Conservation (phyloP, 495 filamentous ascomycete species). For the Hypoxylon fragiforme region DNA sequence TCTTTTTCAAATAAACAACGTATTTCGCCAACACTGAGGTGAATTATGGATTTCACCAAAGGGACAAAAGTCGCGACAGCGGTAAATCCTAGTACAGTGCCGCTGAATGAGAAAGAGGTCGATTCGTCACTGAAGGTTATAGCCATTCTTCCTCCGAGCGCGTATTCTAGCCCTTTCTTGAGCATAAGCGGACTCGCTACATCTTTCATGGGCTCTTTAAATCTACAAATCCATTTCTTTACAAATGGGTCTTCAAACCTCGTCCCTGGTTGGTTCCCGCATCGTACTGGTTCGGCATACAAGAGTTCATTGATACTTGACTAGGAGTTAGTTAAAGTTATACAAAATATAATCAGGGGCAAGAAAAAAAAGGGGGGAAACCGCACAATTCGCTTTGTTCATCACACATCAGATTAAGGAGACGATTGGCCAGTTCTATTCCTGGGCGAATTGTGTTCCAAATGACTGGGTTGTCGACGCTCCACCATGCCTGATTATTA, state of each 20-base stretch:
- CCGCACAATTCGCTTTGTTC: slow-evolving; percentile 11
- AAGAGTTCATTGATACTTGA: slow-evolving; percentile 11
- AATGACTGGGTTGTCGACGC: slow-evolving; percentile 11
- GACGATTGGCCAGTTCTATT: slow-evolving; percentile 1
- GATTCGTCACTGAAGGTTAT: slow-evolving; percentile 1
- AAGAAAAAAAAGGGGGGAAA: background rate
- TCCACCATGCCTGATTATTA: slow-evolving; percentile 7
- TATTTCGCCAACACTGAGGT: background rate
- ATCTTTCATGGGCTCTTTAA: too few relatives aligned
- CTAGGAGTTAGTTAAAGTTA: background rate
- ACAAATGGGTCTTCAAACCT: too few relatives aligned
- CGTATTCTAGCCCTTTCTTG: background rate
- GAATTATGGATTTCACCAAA: too few relatives aligned
- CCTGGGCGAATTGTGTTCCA: background rate
- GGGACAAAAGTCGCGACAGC: too few relatives aligned
- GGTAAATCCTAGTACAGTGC: too few relatives aligned
- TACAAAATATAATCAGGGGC: background rate
- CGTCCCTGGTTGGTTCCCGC: too few relatives aligned
- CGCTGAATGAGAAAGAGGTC: too few relatives aligned
- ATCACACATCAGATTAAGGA: background rate
- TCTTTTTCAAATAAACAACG: background rate
- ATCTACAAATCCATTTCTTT: too few relatives aligned
- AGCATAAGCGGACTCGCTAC: too few relatives aligned
- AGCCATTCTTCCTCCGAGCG: background rate
- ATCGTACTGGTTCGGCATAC: background rate